Conservation (phyloP, 768 basidiomycete genomes). For the Tricholoma terreum region DNA sequence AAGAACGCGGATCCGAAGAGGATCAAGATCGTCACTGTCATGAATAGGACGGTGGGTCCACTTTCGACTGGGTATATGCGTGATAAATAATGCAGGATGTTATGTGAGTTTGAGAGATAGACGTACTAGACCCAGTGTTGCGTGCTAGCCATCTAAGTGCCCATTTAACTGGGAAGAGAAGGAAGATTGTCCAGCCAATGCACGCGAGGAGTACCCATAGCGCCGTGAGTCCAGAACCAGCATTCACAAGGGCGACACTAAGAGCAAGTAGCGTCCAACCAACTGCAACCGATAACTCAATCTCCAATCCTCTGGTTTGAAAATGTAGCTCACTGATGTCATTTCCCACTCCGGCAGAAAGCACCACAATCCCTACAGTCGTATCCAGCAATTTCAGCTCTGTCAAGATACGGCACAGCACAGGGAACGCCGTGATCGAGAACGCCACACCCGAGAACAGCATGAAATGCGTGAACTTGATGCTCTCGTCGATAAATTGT, state of each 20-base stretch:
- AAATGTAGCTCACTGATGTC: slow-evolving; percentile 52
- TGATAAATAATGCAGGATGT: neutral
- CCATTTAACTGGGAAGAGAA: slow-evolving; percentile 64
- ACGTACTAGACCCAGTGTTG: slow-evolving; percentile 67
- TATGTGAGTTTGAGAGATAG: slow-evolving; percentile 5
- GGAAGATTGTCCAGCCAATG: slow-evolving; percentile 75
- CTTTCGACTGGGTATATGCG: slow-evolving; percentile 46
- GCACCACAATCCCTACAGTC: slow-evolving; percentile 86
- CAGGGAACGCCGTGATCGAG: slow-evolving; percentile 85
- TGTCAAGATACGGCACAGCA: slow-evolving; percentile 82
- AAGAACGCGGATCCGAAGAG: slow-evolving; percentile 89
- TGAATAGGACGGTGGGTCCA: slow-evolving; percentile 85
- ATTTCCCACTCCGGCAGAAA: slow-evolving; percentile 90
- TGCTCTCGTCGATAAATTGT: slow-evolving; percentile 62
- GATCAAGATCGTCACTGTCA: slow-evolving; percentile 78
- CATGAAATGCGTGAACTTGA: slow-evolving; percentile 87
- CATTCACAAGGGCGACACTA: slow-evolving; percentile 89
- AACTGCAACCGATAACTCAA: slow-evolving; percentile 28
- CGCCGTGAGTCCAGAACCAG: slow-evolving; percentile 76
- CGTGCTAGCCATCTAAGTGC: slow-evolving; percentile 70
- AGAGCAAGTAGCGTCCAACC: slow-evolving; percentile 90
- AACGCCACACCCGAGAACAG: slow-evolving; percentile 92
- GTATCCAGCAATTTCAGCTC: slow-evolving; percentile 92
- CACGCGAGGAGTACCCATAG: slow-evolving; percentile 81
- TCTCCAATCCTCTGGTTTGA: neutral